A percentile compares a stretch with the other conserved stretches of the same genome.
Conservation (phyloP, 306 rosid species). For the Purshia tridentata region DNA sequence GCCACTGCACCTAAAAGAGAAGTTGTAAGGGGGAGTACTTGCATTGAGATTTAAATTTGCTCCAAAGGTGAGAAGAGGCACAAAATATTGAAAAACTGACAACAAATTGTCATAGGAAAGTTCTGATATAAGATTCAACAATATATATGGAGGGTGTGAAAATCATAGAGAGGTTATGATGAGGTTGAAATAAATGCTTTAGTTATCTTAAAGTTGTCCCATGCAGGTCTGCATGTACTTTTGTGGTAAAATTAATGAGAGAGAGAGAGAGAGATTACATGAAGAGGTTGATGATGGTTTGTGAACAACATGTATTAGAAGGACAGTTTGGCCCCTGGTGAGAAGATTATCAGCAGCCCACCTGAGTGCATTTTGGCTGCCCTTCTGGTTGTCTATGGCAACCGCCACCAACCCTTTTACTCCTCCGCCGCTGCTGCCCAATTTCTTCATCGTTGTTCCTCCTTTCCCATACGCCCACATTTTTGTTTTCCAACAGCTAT, state of each 20-base stretch:
- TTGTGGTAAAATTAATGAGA: background rate
- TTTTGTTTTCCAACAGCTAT: background rate
- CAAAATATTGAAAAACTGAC: no score
- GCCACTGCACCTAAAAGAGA: constrained; percentile 32
- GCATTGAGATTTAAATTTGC: background rate
- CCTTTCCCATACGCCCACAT: constrained; percentile 59
- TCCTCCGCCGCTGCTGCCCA: constrained; percentile 21
- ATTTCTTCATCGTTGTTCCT: background rate
- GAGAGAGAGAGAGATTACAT: constrained; percentile 28
- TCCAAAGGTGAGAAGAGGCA: background rate
- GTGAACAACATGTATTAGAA: constrained; percentile 71
- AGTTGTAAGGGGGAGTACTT: no score
- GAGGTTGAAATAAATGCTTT: no score
- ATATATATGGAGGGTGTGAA: no score
- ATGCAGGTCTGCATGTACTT: no score
- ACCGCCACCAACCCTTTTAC: constrained; percentile 80
- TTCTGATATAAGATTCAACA: no score
- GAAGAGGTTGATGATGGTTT: constrained; percentile 26
- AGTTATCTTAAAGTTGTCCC: no score
- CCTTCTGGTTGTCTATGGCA: constrained; percentile 76
- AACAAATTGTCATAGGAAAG: no score
- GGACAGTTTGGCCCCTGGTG: constrained; percentile 57
- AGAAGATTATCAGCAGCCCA: constrained; percentile 85
- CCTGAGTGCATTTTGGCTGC: constrained; percentile 74
- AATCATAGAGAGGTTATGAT: background rate